A percentile compares a stretch with the other conserved stretches of the same genome.
These are phyloP conservation scores for Mortierella alpina DNA, from an alignment of 192 early-diverging fungal species.

Conservation along the genomic window DNA sequence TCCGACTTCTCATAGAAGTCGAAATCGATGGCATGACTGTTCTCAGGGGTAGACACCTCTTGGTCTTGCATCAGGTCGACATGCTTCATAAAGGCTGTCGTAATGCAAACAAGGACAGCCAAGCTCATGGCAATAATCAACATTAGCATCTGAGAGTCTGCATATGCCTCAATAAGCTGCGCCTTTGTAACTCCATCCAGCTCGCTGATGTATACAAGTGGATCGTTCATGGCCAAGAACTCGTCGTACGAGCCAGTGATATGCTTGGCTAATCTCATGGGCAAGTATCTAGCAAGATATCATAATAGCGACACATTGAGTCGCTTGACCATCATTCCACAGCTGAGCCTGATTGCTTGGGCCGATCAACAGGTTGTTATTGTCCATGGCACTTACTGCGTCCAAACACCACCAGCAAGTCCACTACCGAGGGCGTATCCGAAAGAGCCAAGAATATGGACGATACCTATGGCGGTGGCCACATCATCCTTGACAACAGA, in stretches of 20 bases:
- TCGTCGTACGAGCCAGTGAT: slow-evolving; percentile 23
- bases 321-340: no score
- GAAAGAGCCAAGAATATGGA: slow-evolving; percentile 40
- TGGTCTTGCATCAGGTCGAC: slow-evolving; percentile 16
- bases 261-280: slow-evolving; percentile 19
- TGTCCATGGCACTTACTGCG: slow-evolving; percentile 25
- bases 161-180: slow-evolving; percentile 22
- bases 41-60: neutral
- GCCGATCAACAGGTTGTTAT: no score
- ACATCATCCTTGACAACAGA: slow-evolving; percentile 35
- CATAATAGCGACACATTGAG: no score
- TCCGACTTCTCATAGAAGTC: no score
- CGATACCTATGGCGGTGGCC: slow-evolving; percentile 33
- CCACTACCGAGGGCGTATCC: slow-evolving; percentile 40
- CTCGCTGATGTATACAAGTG: neutral
- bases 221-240: slow-evolving; percentile 22
- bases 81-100: slow-evolving; percentile 11
- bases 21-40: no score
- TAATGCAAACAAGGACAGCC: slow-evolving; percentile 6
- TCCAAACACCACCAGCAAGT: slow-evolving; percentile 50
- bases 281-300: neutral
- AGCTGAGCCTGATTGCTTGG: no score
- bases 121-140: slow-evolving; percentile 16
- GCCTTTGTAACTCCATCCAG: slow-evolving; percentile 8
- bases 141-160: slow-evolving; percentile 29